A percentile compares a stretch with the other conserved stretches of the same genome.
phyloP scores from a whole-genome alignment of 1,284 basidiomycete species.

The Tilletia caries region DNA sequence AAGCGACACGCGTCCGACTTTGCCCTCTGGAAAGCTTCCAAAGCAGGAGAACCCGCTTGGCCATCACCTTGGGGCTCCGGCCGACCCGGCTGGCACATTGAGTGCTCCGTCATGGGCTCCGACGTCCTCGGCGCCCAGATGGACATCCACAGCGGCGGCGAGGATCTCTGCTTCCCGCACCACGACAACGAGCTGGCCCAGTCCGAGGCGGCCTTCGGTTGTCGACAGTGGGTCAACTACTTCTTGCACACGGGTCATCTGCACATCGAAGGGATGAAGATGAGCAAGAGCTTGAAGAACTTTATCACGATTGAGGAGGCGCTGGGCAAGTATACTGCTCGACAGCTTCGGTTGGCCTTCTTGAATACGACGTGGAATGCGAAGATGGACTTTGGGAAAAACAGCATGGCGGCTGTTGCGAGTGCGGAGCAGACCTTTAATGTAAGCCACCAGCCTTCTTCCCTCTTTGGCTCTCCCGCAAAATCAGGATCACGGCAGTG shows the following conservation, averaged over 20 bases:
- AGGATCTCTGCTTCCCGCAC: conserved; percentile 96
- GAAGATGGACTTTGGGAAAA: conserved; percentile 90
- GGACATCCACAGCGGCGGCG: conserved; percentile 97
- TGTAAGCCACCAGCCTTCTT: conserved; percentile 59
- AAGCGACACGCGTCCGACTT: conserved; percentile 71
- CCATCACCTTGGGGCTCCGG: conserved; percentile 92
- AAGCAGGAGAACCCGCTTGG: conserved; percentile 97
- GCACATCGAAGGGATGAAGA: conserved; percentile 97
- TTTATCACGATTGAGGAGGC: conserved; percentile 99
- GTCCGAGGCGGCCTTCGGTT: conserved; percentile 69
- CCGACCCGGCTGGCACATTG: conserved; percentile 99
- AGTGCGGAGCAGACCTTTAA: conserved; percentile 82
- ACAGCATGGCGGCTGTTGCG: conserved; percentile 78
- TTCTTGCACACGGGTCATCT: conserved; percentile 98
- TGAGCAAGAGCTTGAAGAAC: conserved; percentile 99
- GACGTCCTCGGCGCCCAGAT: conserved; percentile 86
- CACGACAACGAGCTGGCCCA: conserved; percentile 99
- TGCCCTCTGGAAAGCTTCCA: conserved; percentile 96
- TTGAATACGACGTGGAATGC: conserved; percentile 86
- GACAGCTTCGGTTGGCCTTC: conserved; percentile 92
- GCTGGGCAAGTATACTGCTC: conserved; percentile 75
- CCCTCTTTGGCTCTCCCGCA: neutral
- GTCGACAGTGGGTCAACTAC: conserved; percentile 94
- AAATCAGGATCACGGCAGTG: neutral
- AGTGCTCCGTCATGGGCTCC: conserved; percentile 98